Evolutionary conservation across 2,329 filamentous ascomycete genomes (phyloP), one percentile per base, ranked within the genome.

Genomic region (Colletotrichum horii): DNA sequence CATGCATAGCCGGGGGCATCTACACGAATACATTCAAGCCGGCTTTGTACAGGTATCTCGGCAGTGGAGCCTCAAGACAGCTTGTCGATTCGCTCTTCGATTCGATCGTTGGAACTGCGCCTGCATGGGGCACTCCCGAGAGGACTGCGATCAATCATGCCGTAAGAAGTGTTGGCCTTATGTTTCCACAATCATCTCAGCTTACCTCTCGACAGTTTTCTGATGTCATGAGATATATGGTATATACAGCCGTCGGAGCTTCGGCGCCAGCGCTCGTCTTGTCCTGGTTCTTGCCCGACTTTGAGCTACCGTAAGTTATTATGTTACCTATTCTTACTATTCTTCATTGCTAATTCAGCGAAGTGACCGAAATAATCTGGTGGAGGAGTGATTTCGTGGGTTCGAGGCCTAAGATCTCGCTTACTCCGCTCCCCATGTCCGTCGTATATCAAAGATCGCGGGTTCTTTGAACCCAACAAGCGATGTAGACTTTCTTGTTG

Each of bases 11-110:
- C 9, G 80, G 78, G 3, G 82, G 80, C 4, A 81, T 85, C 43
- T 85, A 83, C 80, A 82, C 82, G 6, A 80, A 81, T 26, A 78
- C 78, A 0, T 83, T 89, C 71, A 74, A 74, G 22, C 67, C 72
- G 16, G 61, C 61, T 9, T 30, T 71, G 24, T 74, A 66, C 62
- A 58, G 22, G 3, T 61, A 74, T 38, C 61, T 74, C 16, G 67
- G 72, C 5, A 36, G 28, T 4, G 36, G 52, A 4, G 61, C 67
- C 4, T 66, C 72, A 2, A 4, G 61, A 1, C 48, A 66, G 36
- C 67, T 74, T 11, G 61, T 71, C 16, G 52, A 74, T 24, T 74
- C 72, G n/a, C 52, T 66, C 14, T 74, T 71, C 28, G 38, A 74
- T 19, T 74, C 72, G 5, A 74, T 74, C 19, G 52, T 74, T 7